A percentile compares a stretch with the other conserved stretches of the same genome.
Evolutionary conservation across 257 asterid genomes (phyloP).

Genomic region (Handroanthus guayacan): DNA sequence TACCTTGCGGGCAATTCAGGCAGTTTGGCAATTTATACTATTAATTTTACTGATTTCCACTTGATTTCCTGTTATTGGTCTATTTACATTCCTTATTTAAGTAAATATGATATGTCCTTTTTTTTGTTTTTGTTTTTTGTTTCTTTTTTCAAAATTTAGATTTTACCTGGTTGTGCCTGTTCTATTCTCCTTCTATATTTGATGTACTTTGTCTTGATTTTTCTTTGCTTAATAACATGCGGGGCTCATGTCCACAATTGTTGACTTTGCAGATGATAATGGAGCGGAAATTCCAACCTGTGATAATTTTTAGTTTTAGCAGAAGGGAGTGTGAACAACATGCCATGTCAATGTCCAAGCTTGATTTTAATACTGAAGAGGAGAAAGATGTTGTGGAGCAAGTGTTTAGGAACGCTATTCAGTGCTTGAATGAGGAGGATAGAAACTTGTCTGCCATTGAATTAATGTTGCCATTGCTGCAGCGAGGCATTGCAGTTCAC

Average conservation of each 20-base stretch:
- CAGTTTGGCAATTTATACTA: no score
- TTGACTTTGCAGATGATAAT: slow-evolving; percentile 80
- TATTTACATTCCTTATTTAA: slow-evolving; percentile 3
- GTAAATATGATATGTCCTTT: not conserved
- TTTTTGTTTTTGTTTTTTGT: not conserved
- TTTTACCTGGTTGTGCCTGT: slow-evolving; percentile 6
- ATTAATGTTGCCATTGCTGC: slow-evolving; percentile 93
- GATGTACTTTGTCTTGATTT: slow-evolving; percentile 24
- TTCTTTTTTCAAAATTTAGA: not conserved
- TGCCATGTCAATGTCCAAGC: slow-evolving; percentile 98
- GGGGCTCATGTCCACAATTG: slow-evolving; percentile 34
- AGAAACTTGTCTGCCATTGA: slow-evolving; percentile 95
- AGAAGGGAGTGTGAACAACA: slow-evolving; percentile 99
- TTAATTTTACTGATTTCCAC: slow-evolving; percentile 15
- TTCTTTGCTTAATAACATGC: slow-evolving; percentile 12
- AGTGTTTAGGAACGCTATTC: slow-evolving; percentile 82
- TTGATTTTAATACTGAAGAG: slow-evolving; percentile 85
- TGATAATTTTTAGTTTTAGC: slow-evolving; percentile 95
- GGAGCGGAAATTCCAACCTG: slow-evolving; percentile 98
- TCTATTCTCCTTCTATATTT: not conserved
- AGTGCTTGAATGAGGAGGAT: slow-evolving; percentile 92
- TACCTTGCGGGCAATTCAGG: no score
- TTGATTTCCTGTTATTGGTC: slow-evolving; percentile 7
- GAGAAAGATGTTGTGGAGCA: slow-evolving; percentile 89
- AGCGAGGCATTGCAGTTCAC: slow-evolving; percentile 97